Conservation (phyloP, 768 basidiomycete genomes). For the Russula dissimulans region DNA sequence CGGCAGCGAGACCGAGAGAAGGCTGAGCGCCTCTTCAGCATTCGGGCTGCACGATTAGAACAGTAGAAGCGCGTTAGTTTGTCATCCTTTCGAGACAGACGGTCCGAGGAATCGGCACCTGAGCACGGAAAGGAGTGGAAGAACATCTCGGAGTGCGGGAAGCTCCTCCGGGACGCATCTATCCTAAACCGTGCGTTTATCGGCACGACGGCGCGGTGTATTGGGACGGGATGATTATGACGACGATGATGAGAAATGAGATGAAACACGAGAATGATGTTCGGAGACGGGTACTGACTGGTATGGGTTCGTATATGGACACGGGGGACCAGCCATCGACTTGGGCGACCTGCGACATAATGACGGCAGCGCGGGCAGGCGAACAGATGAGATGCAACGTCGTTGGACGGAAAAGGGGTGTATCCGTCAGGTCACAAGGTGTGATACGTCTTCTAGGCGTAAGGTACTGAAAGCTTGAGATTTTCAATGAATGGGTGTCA, state of each 20-base stretch:
- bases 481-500: background rate
- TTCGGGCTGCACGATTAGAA: constrained; percentile 47
- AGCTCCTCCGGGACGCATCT: constrained; percentile 75
- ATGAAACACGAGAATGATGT: background rate
- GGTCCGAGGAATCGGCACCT: constrained; percentile 37
- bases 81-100: background rate
- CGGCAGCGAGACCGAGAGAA: constrained; percentile 47
- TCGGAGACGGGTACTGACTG: constrained; percentile 36
- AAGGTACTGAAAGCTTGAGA: constrained; percentile 63
- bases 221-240: too few relatives aligned
- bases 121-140: constrained; percentile 55
- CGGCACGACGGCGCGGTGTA: background rate
- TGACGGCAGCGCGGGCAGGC: constrained; percentile 55
- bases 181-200: constrained; percentile 34
- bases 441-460: constrained; percentile 62
- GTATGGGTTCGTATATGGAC: constrained; percentile 80
- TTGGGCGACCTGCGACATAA: constrained; percentile 53
- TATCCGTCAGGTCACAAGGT: constrained; percentile 55
- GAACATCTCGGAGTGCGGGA: constrained; percentile 48
- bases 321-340: constrained; percentile 52
- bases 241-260: background rate
- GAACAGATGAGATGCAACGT: constrained; percentile 82
- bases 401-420: constrained; percentile 40
- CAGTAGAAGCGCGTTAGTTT: background rate
- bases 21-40: constrained; percentile 67